These are phyloP conservation scores for Aurantiochytrium sp. DNA, from an alignment of 108 stramenopile genomes.

Conservation along the genomic window DNA sequence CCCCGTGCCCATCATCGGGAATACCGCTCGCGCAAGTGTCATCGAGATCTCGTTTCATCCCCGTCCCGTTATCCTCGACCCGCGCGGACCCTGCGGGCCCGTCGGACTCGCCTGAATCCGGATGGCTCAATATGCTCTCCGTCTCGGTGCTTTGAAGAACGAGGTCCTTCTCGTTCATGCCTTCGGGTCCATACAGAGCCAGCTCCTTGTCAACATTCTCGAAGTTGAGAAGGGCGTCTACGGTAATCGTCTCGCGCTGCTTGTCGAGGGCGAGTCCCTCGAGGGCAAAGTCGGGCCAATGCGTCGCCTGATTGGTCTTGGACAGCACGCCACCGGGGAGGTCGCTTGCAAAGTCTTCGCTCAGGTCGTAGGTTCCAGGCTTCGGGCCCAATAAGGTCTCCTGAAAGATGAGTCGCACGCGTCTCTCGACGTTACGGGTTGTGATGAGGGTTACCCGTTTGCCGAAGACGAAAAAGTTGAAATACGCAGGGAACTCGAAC, in stretches of 20 bases:
- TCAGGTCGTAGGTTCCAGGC: background rate
- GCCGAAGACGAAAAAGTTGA: slow-evolving; percentile 62
- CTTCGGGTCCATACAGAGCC: no score
- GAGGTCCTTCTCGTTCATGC: no score
- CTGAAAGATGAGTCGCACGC: slow-evolving; percentile 40
- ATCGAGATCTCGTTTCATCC: no score
- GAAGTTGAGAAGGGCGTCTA: background rate
- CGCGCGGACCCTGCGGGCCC: no score
- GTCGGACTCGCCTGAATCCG: no score
- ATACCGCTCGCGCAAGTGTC: no score
- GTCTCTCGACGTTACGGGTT: slow-evolving; percentile 35
- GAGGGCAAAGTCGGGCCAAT: background rate
- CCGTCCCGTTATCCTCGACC: no score
- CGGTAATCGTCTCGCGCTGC: background rate
- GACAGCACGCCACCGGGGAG: background rate
- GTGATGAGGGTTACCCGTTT: slow-evolving; percentile 74
- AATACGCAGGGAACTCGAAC: slow-evolving; percentile 57
- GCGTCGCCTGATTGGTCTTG: background rate
- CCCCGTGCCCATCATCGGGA: no score
- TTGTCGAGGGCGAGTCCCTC: slow-evolving; percentile 10
- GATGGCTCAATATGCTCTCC: no score
- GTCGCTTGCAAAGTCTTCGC: background rate
- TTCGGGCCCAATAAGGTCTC: slow-evolving; percentile 49
- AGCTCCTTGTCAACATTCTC: background rate
- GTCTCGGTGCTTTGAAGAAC: no score